These are phyloP conservation scores for Rubia peregrina DNA, from an alignment of 305 asterid genomes.

Conservation along the genomic window DNA sequence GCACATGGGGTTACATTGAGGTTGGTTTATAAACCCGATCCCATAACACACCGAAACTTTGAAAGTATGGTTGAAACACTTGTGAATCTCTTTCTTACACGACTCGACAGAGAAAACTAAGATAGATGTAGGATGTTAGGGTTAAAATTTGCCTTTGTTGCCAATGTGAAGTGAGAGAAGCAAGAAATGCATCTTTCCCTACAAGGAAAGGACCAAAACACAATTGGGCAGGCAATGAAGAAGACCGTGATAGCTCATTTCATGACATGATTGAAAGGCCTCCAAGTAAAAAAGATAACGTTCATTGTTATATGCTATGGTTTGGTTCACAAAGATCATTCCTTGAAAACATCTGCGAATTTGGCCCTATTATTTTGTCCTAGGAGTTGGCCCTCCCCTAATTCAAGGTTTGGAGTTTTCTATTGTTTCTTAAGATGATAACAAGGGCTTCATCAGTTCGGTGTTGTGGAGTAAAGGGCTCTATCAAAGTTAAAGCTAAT, in stretches of 20 bases:
- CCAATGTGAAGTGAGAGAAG: not conserved
- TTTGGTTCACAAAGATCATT: slow-evolving; percentile 5
- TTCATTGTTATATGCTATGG: not conserved
- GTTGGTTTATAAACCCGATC: too few species aligned
- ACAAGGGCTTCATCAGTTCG: not conserved
- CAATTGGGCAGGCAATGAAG: not conserved
- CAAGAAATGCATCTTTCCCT: not conserved
- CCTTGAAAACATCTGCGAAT: not conserved
- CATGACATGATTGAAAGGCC: slow-evolving; percentile 1
- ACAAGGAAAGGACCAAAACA: not conserved
- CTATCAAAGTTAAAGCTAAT: not conserved
- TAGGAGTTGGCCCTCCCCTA: not conserved
- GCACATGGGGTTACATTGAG: too few species aligned
- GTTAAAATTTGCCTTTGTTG: not conserved
- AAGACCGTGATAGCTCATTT: slow-evolving; percentile 6
- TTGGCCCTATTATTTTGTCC: slow-evolving; percentile 7
- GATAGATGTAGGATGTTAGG: not conserved
- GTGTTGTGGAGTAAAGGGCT: not conserved
- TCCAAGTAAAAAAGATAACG: not conserved
- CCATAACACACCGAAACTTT: not conserved
- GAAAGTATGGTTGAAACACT: not conserved
- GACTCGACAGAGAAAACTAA: not conserved
- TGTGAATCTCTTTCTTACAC: not conserved
- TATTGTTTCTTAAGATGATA: not conserved
- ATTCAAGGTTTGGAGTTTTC: not conserved